phyloP scores from a whole-genome alignment of 768 basidiomycete species.

The Boletus speciosus region DNA sequence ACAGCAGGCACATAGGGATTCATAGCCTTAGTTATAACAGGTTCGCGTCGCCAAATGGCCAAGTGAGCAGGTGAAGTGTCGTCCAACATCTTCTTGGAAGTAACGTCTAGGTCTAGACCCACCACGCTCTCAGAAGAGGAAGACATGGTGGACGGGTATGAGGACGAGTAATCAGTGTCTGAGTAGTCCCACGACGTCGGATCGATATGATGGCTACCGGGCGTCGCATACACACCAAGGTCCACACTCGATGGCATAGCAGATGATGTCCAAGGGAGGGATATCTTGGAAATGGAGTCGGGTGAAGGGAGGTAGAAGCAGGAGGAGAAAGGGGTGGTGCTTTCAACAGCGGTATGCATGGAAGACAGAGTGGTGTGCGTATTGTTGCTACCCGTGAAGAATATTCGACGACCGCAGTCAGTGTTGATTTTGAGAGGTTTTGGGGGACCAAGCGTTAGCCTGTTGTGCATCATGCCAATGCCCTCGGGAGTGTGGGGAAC shows the following conservation, averaged over 20 bases:
- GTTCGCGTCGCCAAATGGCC: constrained; percentile 33
- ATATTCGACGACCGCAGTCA: constrained; percentile 33
- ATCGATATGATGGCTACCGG: constrained; percentile 51
- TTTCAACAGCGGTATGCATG: constrained; percentile 75
- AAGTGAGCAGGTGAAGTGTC: constrained; percentile 30
- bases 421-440: constrained; percentile 63
- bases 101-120: constrained; percentile 29
- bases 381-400: constrained; percentile 41
- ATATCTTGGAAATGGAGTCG: constrained; percentile 37
- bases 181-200: constrained; percentile 45
- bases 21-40: constrained; percentile 23
- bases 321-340: constrained; percentile 53
- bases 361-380: constrained; percentile 50
- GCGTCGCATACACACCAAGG: constrained; percentile 38
- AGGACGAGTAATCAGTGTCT: constrained; percentile 46
- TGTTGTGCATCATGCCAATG: constrained; percentile 39
- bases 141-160: constrained; percentile 44
- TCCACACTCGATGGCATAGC: constrained; percentile 39
- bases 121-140: constrained; percentile 35
- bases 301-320: constrained; percentile 53
- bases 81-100: constrained; percentile 31
- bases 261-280: constrained; percentile 32
- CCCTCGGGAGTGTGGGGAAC: constrained; percentile 58
- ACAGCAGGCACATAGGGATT: constrained; percentile 24
- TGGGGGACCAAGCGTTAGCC: constrained; percentile 32